Percentiles rank a stretch among this genome's conserved stretches.
These are phyloP conservation scores for Lupinus albus DNA, from an alignment of 306 rosid genomes.

Conservation along the genomic window DNA sequence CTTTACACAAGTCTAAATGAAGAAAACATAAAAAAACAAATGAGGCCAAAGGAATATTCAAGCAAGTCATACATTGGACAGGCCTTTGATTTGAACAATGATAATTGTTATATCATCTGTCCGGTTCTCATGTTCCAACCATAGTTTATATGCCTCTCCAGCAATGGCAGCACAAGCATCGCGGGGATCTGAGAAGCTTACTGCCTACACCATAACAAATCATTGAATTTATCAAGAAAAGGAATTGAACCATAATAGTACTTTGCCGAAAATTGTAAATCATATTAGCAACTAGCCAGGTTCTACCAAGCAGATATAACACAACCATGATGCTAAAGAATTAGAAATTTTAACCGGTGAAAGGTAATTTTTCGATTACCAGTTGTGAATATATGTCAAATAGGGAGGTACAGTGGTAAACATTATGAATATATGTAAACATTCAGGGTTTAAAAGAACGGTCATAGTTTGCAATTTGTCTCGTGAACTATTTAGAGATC, in stretches of 20 bases:
- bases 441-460: conserved; percentile 10
- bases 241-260: conserved; percentile 22
- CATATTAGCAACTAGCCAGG: conserved; percentile 3
- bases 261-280: conserved; percentile 14
- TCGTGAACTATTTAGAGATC: conserved; percentile 2
- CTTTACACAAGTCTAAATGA: conserved; percentile 20
- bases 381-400: conserved; percentile 12
- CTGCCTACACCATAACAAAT: conserved; percentile 58
- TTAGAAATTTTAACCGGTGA: conserved; percentile 1
- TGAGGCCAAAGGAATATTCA: conserved; percentile 33
- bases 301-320: conserved; percentile 35
- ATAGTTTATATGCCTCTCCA: conserved; percentile 89
- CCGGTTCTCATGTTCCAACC: conserved; percentile 88
- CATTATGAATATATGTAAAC: conserved; percentile 11
- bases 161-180: conserved; percentile 98
- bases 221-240: conserved; percentile 35
- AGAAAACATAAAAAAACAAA: neutral
- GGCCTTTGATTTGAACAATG: conserved; percentile 85
- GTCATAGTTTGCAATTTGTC: neutral
- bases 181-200: conserved; percentile 87
- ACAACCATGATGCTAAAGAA: conserved; percentile 12
- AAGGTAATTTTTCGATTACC: conserved; percentile 2
- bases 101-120: conserved; percentile 96
- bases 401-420: conserved; percentile 4
- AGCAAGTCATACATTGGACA: conserved; percentile 65